A percentile compares a stretch with the other conserved stretches of the same genome.
phyloP scores from a whole-genome alignment of 2,329 filamentous ascomycete genomes.

The Fusarium ramigenum region DNA sequence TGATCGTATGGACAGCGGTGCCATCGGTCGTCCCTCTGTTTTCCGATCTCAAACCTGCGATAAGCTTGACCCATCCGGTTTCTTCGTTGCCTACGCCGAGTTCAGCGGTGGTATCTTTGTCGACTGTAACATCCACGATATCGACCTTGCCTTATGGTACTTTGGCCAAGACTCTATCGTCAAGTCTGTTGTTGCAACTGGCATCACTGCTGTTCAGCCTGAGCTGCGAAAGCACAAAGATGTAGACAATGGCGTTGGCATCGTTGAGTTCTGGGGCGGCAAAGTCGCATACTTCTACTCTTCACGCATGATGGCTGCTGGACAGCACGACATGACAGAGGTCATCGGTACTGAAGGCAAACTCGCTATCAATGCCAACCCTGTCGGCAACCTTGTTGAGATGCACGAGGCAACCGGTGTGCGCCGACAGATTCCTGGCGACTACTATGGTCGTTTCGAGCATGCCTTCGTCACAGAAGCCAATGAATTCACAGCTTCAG shows the following conservation, averaged over 20 bases:
- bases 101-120: constrained; percentile 76
- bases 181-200: constrained; percentile 45
- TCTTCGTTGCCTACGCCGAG: constrained; percentile 74
- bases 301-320: constrained; percentile 74
- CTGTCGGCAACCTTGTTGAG: constrained; percentile 63
- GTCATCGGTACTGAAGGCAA: constrained; percentile 75
- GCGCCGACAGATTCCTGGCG: constrained; percentile 66
- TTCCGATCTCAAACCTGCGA: constrained; percentile 75
- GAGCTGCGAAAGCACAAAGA: constrained; percentile 47
- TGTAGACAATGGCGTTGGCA: constrained; percentile 53
- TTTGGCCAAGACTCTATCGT: constrained; percentile 46
- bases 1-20: constrained; percentile 59
- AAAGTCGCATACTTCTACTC: constrained; percentile 73
- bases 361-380: constrained; percentile 68
- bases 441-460: constrained; percentile 72
- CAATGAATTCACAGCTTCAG: constrained; percentile 69
- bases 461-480: constrained; percentile 71
- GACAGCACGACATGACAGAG: constrained; percentile 74
- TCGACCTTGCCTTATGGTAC: constrained; percentile 53
- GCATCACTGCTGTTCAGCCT: constrained; percentile 47
- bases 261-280: constrained; percentile 73
- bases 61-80: constrained; percentile 71
- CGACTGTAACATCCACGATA: constrained; percentile 77
- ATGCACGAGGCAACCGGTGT: constrained; percentile 60
- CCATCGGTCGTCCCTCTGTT: constrained; percentile 68